phyloP scores from a whole-genome alignment of 2,329 filamentous ascomycete genomes.

The Calcarisporium arbuscula region DNA sequence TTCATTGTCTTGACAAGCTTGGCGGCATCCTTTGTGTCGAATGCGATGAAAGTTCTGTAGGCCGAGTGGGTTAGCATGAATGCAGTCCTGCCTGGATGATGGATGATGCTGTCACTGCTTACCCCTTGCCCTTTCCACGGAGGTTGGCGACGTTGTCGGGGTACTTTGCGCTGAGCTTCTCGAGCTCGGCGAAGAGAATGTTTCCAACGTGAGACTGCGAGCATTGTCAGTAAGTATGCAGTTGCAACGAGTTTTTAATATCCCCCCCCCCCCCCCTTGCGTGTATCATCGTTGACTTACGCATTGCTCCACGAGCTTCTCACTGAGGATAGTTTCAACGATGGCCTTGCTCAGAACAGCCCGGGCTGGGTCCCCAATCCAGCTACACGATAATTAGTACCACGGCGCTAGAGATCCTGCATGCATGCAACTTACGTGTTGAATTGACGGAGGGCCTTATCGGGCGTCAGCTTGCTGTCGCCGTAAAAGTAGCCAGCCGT shows the following conservation, averaged over 20 bases:
- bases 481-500: conserved; percentile 79
- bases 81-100: no score
- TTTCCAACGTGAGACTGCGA: conserved; percentile 57
- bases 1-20: conserved; percentile 66
- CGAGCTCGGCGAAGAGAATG: conserved; percentile 61
- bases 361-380: conserved; percentile 77
- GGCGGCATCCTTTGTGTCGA: conserved; percentile 65
- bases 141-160: conserved; percentile 67
- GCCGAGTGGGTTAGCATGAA: not conserved
- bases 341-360: conserved; percentile 73
- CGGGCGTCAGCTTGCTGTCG: conserved; percentile 66
- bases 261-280: no score
- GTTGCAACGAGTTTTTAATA: not conserved
- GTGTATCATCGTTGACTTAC: conserved; percentile 10
- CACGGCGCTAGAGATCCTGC: no score
- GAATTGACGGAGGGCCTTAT: conserved; percentile 80
- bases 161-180: conserved; percentile 56
- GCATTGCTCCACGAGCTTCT: conserved; percentile 60
- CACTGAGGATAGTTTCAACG: conserved; percentile 64
- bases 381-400: conserved; percentile 26
- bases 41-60: conserved; percentile 65
- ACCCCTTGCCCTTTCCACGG: conserved; percentile 65
- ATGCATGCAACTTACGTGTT: conserved; percentile 48
- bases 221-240: conserved; percentile 3
- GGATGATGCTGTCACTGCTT: conserved; percentile 5